Evolutionary conservation across 1,284 basidiomycete genomes (phyloP), one percentile per base, ranked within the genome.

Genomic region (Phenoliferia sp.): DNA sequence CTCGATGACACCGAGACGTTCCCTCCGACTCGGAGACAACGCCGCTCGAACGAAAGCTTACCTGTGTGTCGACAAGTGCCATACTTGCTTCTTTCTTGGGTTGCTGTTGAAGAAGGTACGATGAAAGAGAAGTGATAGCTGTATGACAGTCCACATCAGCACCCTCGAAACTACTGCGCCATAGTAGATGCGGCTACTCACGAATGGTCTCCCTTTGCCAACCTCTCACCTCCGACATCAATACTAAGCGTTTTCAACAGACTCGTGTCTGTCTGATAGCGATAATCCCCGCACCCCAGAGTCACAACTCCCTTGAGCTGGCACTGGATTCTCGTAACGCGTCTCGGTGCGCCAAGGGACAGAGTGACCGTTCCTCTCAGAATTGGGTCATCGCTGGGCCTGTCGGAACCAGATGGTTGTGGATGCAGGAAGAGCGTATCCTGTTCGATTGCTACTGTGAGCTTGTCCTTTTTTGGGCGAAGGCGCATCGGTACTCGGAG

Each of bases 61-160:
- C 70, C 66, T 28, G 61, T 69, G 52, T 73, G 63, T 0, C 72
- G 68, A 3, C 57, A 56, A 4, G 68, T 62, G 1, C 72, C 72
- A 33, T 68, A 68, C 1, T 28, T 31, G 22, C 55, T 67, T 0
- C 70, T 62, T n/a, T 73, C 70, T 10, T 63, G 59, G 0, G 62
- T 50, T 1, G 70, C 68, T 3, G 72, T 65, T 0, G 60, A 61
- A 0, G 66, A 68, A 0, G 72, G 68, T 0, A 72, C 48, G 61
- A 72, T 72, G 68, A 73, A 73, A 2, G 61, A 28, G 48, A 72
- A 73, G 61, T 65, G 65, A 63, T 72, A 72, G 44, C 69, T 70
- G 59, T 7, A 26, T n/a, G 29, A 33, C 1, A 10, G 15, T 22
- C 2, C 17, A 9, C 1, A 7, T 61, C 59, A 61, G 59, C 59